Evolutionary conservation across 352 stramenopile genomes (phyloP), one percentile per base, ranked within the genome.

Genomic region (Phytophthora syringae): DNA sequence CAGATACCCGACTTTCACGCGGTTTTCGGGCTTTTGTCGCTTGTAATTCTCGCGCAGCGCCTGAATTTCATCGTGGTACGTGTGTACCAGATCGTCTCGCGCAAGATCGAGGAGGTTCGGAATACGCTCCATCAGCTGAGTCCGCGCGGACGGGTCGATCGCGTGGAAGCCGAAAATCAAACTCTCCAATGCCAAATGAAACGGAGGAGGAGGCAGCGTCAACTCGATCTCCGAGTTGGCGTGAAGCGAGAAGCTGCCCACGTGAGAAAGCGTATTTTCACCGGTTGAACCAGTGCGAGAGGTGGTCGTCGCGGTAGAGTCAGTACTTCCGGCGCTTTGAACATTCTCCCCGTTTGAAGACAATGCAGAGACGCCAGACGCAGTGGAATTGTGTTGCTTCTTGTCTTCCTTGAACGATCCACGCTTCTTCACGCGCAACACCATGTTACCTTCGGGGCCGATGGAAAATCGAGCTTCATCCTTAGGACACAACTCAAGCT

Each of bases 41-140:
- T 93, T 91, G 70, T 94, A 94, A 59, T 94, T 94, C 55, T 94
- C 86, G 24, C 86, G 86, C 12, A 94, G 64, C 7, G 89, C 72
- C 37, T 88, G 74, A 47, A 94, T 94, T 37, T 94, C 86, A 34
- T 94, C 86, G 65, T 93, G 84, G 58, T 94, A 94, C 20, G 86
- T 94, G 55, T 93, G 86, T 12, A 88, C 86, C 11, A 90, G 73
- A 54, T 94, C 86, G 44, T 92, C 86, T 47, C 87, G 86, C 10
- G 84, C 86, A 12, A 90, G 60, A 59, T 94, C 86, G 0, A 94
- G 64, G 18, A 94, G 57, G 12, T 66, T 84, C 7, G 86, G 86
- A 0, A 94, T 60, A 5, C 86, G 77, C 50, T 94, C 81, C 75
- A 94, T 86, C 13, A 94, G 52, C 20, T 81, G 81, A 27, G 69